Evolutionary conservation across 2,329 filamentous ascomycete genomes (phyloP).

Genomic region (Pyricularia grisea): DNA sequence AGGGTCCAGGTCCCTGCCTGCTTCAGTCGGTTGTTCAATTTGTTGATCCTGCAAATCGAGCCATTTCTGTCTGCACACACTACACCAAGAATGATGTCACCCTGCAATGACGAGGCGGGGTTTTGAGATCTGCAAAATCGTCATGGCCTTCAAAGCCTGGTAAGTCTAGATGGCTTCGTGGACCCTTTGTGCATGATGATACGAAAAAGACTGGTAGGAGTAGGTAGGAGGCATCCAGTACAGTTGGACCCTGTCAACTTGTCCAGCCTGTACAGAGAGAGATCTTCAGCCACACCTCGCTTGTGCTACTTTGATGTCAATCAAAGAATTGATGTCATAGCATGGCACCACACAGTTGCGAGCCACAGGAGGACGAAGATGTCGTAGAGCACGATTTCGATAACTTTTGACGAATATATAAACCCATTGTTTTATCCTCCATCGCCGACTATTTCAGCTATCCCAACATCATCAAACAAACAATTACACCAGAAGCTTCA

Average conservation of each 20-base stretch:
- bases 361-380: no score
- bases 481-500: background rate
- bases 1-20: background rate
- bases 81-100: background rate
- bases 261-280: background rate
- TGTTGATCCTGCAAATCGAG: background rate
- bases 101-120: background rate
- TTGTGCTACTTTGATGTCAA: no score
- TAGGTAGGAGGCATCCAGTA: background rate
- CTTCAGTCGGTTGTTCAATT: background rate
- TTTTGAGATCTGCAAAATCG: background rate
- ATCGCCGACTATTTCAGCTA: background rate
- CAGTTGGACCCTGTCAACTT: background rate
- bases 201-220: background rate
- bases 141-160: background rate
- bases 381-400: background rate
- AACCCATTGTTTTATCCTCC: background rate
- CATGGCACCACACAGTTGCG: no score
- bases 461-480: background rate
- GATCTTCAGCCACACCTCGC: background rate
- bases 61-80: background rate
- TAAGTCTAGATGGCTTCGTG: background rate
- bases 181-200: background rate
- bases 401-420: constrained; percentile 1
- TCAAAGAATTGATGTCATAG: constrained; percentile 6